Evolutionary conservation across 305 asterid genomes (phyloP).

Genomic region (Solanum hybrid): DNA sequence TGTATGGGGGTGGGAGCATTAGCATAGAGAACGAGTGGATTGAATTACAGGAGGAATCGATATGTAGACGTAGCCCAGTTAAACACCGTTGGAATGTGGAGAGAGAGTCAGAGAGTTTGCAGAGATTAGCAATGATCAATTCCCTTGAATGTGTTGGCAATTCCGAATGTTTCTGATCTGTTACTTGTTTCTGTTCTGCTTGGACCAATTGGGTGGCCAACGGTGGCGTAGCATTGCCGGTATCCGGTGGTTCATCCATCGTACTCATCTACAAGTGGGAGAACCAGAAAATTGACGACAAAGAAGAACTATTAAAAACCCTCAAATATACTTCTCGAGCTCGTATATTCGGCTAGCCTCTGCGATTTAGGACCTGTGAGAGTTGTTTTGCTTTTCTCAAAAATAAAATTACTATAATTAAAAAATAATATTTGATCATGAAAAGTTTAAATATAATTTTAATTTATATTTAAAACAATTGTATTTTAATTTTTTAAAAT

Average conservation of each 20-base stretch:
- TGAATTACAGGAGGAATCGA: constrained; percentile 34
- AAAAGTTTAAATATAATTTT: too few relatives aligned
- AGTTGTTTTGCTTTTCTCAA: too few relatives aligned
- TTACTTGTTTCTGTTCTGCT: not conserved
- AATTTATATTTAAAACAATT: not conserved
- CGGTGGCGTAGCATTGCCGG: not conserved
- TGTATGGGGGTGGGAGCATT: constrained; percentile 13
- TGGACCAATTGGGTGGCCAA: not conserved
- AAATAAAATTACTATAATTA: not conserved
- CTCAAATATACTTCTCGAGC: not conserved
- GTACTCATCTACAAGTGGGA: not conserved
- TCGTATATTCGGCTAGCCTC: not conserved
- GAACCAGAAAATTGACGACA: not conserved
- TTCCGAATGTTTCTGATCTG: not conserved
- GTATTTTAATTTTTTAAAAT: too few relatives aligned
- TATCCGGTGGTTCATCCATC: not conserved
- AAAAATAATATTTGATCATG: not conserved
- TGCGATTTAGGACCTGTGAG: not conserved
- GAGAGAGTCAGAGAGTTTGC: constrained; percentile 39
- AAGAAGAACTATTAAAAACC: not conserved
- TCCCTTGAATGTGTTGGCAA: not conserved
- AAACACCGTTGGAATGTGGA: constrained; percentile 42
- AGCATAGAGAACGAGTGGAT: constrained; percentile 24
- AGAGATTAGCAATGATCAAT: constrained; percentile 18
- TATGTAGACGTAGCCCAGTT: constrained; percentile 43